Conservation (phyloP, 2,329 filamentous ascomycete genomes). For the Diatrype stigma region DNA sequence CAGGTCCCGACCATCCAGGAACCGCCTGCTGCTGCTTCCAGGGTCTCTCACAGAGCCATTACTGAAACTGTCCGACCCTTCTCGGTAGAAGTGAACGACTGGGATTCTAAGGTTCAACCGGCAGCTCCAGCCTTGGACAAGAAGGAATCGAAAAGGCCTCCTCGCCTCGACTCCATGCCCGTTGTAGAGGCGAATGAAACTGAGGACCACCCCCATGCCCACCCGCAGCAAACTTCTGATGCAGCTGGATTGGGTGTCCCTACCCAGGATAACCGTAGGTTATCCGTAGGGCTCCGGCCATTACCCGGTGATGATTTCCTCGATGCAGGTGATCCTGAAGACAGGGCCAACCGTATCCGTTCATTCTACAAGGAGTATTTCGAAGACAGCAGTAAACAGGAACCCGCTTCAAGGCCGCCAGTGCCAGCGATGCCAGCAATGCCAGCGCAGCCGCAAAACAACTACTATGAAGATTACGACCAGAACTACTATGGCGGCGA, state of each 20-base stretch:
- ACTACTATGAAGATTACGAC: slow-evolving; percentile 74
- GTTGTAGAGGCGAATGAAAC: slow-evolving; percentile 18
- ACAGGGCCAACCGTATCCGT: slow-evolving; percentile 90
- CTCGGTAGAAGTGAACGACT: slow-evolving; percentile 18
- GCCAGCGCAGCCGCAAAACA: slow-evolving; percentile 14
- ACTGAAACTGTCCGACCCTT: slow-evolving; percentile 15
- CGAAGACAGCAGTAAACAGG: slow-evolving; percentile 64
- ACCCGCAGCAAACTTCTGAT: slow-evolving; percentile 20
- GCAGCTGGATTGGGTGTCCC: slow-evolving; percentile 48
- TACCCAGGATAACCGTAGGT: slow-evolving; percentile 48
- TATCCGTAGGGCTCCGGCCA: slow-evolving; percentile 75
- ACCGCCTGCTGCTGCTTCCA: slow-evolving; percentile 31
- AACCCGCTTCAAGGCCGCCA: slow-evolving; percentile 16
- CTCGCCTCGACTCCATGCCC: slow-evolving; percentile 31
- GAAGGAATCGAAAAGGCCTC: slow-evolving; percentile 23
- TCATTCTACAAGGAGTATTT: slow-evolving; percentile 99
- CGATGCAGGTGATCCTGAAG: slow-evolving; percentile 83
- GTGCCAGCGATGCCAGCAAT: slow-evolving; percentile 2
- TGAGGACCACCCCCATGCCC: slow-evolving; percentile 23
- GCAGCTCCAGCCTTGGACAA: slow-evolving; percentile 17
- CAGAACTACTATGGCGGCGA: slow-evolving; percentile 67
- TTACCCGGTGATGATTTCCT: slow-evolving; percentile 79
- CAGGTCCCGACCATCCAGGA: slow-evolving; percentile 33
- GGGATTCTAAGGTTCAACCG: slow-evolving; percentile 15
- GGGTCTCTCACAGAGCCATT: slow-evolving; percentile 17